Evolutionary conservation across 129 eudicot species (phyloP).

Genomic region (Flaveria brownii): DNA sequence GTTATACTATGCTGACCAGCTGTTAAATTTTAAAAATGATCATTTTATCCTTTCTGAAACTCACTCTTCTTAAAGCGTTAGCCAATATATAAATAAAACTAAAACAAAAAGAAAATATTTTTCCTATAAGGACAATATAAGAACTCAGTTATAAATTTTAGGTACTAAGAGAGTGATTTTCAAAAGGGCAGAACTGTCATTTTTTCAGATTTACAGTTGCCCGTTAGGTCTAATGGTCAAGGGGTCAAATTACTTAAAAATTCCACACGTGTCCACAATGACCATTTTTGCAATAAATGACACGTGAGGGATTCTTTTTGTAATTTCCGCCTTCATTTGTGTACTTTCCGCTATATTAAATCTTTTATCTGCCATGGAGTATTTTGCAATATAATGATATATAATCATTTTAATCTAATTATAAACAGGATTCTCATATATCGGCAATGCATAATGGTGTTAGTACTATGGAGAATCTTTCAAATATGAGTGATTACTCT

Average conservation of each 20-base stretch:
- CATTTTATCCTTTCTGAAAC: not conserved
- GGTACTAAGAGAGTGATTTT: not conserved
- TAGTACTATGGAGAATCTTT: slow-evolving; percentile 42
- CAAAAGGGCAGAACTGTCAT: not conserved
- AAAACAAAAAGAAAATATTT: not conserved
- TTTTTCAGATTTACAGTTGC: not conserved
- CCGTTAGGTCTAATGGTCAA: not conserved
- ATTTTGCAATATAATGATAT: not conserved
- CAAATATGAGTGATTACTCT: slow-evolving; percentile 53
- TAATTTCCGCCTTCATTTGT: not conserved
- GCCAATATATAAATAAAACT: not conserved
- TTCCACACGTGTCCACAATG: not conserved
- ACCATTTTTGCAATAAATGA: not conserved
- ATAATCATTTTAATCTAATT: slow-evolving; percentile 10
- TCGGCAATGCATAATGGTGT: slow-evolving; percentile 44
- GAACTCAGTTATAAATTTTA: not conserved
- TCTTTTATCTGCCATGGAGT: not conserved
- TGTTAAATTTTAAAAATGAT: not conserved
- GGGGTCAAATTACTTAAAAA: not conserved
- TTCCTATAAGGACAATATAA: not conserved
- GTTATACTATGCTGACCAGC: not conserved
- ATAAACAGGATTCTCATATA: slow-evolving; percentile 52
- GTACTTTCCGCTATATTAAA: not conserved
- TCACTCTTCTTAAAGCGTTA: not conserved
- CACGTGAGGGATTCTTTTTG: not conserved